phyloP scores from a whole-genome alignment of 768 basidiomycete species.

The Rubroboletus satanas region DNA sequence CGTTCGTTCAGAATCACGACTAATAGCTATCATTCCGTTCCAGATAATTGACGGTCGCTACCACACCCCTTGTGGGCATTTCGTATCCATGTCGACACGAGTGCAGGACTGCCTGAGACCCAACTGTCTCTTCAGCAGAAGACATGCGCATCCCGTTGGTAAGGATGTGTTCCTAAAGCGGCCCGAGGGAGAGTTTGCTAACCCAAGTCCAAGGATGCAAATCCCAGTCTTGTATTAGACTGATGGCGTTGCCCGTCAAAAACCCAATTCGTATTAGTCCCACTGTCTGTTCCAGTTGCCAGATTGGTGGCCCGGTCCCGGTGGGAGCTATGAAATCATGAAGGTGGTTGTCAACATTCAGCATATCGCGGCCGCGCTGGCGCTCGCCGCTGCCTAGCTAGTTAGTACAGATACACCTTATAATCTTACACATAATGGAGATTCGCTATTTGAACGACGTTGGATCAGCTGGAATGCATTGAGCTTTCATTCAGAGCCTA shows the following conservation, averaged over 20 bases:
- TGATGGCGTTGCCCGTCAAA: slow-evolving; percentile 64
- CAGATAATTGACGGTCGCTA: slow-evolving; percentile 77
- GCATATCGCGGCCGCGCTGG: slow-evolving; percentile 23
- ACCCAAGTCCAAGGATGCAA: slow-evolving; percentile 44
- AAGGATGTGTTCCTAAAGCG: slow-evolving; percentile 7
- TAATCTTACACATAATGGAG: slow-evolving; percentile 22
- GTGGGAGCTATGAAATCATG: slow-evolving; percentile 20
- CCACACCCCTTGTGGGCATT: slow-evolving; percentile 67
- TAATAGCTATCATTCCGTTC: not conserved
- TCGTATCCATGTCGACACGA: slow-evolving; percentile 66
- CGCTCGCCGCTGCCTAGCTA: slow-evolving; percentile 8
- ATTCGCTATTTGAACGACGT: slow-evolving; percentile 1
- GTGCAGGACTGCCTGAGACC: slow-evolving; percentile 60
- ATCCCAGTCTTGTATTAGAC: slow-evolving; percentile 50
- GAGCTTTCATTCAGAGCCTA: not conserved
- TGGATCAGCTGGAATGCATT: not conserved
- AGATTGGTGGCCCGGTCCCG: slow-evolving; percentile 8
- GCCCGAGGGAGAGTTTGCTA: slow-evolving; percentile 1
- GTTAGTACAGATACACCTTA: slow-evolving; percentile 19
- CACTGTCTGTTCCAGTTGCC: slow-evolving; percentile 38
- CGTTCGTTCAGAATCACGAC: not conserved
- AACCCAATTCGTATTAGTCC: slow-evolving; percentile 72
- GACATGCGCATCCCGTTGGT: slow-evolving; percentile 59
- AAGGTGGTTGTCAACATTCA: slow-evolving; percentile 1
- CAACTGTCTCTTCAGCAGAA: slow-evolving; percentile 68